A percentile compares a stretch with the other conserved stretches of the same genome.
phyloP scores from a whole-genome alignment of 768 basidiomycete species.

The Paxillus rubicundulus region DNA sequence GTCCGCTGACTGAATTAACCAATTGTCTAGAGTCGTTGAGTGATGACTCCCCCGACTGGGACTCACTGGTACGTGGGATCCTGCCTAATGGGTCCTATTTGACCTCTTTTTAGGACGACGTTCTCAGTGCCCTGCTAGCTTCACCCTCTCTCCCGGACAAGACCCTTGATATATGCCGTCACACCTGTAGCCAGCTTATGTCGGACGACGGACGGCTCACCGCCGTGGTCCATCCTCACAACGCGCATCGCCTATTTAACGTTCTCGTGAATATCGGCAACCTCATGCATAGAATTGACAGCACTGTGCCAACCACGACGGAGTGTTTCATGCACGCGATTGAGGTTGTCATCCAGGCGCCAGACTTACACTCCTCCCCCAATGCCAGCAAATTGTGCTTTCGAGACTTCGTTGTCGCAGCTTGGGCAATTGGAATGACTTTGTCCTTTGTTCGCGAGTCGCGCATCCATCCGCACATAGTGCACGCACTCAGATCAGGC shows the following conservation, averaged over 20 bases:
- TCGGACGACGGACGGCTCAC: slow-evolving; percentile 25
- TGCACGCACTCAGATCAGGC: slow-evolving; percentile 16
- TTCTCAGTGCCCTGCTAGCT: slow-evolving; percentile 23
- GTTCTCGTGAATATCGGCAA: slow-evolving; percentile 43
- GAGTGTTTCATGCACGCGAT: slow-evolving; percentile 41
- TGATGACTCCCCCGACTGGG: slow-evolving; percentile 30
- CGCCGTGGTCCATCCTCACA: slow-evolving; percentile 25
- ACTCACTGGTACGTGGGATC: slow-evolving; percentile 27
- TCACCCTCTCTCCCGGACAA: slow-evolving; percentile 31
- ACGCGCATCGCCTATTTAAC: slow-evolving; percentile 44
- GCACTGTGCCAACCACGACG: slow-evolving; percentile 28
- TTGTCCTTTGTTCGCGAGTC: slow-evolving; percentile 25
- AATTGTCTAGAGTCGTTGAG: slow-evolving; percentile 22
- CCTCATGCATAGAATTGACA: slow-evolving; percentile 30
- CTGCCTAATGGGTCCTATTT: slow-evolving; percentile 3
- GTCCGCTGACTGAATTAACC: slow-evolving; percentile 26
- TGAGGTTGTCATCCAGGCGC: slow-evolving; percentile 40
- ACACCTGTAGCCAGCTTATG: slow-evolving; percentile 33
- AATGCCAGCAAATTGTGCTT: slow-evolving; percentile 26
- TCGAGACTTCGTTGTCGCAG: slow-evolving; percentile 39
- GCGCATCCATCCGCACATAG: slow-evolving; percentile 20
- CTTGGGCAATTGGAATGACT: slow-evolving; percentile 36
- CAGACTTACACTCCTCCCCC: slow-evolving; percentile 14
- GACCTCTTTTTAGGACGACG: slow-evolving; percentile 22
- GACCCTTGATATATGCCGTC: slow-evolving; percentile 28